Conservation (phyloP, 2,329 filamentous ascomycete species). For the Claviceps sp. region DNA sequence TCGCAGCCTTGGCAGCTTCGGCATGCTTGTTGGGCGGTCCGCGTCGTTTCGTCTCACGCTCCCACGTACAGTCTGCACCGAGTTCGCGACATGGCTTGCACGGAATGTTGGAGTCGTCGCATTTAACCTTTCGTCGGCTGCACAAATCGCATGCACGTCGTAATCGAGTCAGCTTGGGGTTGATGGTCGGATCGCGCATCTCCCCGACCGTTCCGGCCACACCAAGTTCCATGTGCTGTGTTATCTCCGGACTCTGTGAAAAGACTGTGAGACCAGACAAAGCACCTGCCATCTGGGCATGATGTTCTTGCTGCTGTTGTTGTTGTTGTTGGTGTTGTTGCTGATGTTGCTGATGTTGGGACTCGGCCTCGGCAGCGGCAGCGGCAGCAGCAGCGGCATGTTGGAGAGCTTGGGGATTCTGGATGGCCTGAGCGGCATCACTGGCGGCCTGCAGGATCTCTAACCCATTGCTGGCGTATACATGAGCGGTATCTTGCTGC, state of each 20-base stretch:
- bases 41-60: conserved; percentile 42
- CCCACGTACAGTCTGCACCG: conserved; percentile 43
- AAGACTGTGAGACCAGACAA: not conserved
- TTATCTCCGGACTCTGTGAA: not conserved
- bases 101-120: conserved; percentile 41
- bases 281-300: not conserved
- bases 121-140: conserved; percentile 49
- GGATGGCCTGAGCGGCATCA: conserved; percentile 28
- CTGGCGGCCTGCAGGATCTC: conserved; percentile 32
- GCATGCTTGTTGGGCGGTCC: conserved; percentile 47
- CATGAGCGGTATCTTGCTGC: conserved; percentile 21
- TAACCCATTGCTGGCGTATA: conserved; percentile 31
- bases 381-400: conserved; percentile 25
- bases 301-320: conserved; percentile 3
- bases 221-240: conserved; percentile 4
- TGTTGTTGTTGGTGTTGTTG: conserved; percentile 4
- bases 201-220: conserved; percentile 8
- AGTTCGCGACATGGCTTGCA: conserved; percentile 44
- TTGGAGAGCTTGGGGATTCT: conserved; percentile 24
- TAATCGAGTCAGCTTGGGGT: conserved; percentile 40
- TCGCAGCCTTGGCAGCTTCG: conserved; percentile 41
- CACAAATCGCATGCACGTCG: conserved; percentile 49
- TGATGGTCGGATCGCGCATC: conserved; percentile 27
- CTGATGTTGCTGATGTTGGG: conserved; percentile 4
- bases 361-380: conserved; percentile 19